A percentile compares a stretch with the other conserved stretches of the same genome.
Conservation (phyloP, 2,329 filamentous ascomycete species). For the Sclerotinia nivalis region DNA sequence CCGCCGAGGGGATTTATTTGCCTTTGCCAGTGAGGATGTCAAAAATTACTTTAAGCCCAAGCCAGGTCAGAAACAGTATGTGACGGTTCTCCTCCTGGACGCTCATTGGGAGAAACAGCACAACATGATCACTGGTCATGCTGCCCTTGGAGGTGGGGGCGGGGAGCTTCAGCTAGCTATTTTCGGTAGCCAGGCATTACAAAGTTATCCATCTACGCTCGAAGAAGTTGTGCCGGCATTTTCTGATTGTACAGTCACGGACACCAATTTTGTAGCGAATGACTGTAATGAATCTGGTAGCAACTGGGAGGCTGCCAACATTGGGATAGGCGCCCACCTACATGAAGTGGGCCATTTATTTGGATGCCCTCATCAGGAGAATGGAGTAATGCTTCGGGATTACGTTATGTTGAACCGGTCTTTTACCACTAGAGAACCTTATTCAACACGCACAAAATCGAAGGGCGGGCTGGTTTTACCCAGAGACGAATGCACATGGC, state of each 20-base stretch:
- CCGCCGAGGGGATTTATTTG: conserved; percentile 72
- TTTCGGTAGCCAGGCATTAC: conserved; percentile 88
- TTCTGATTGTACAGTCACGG: conserved; percentile 85
- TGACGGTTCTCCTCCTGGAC: conserved; percentile 84
- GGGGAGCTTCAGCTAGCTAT: conserved; percentile 81
- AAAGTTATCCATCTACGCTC: conserved; percentile 85
- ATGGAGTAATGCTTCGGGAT: conserved; percentile 88
- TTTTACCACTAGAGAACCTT: conserved; percentile 79
- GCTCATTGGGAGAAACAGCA: conserved; percentile 78
- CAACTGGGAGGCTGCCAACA: conserved; percentile 93
- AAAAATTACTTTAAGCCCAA: conserved; percentile 72
- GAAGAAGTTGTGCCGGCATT: conserved; percentile 91
- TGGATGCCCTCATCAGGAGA: conserved; percentile 86
- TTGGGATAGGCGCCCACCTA: conserved; percentile 89
- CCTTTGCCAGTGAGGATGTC: conserved; percentile 75
- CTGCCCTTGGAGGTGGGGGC: conserved; percentile 74
- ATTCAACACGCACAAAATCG: conserved; percentile 81
- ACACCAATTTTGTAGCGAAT: conserved; percentile 77
- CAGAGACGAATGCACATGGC: conserved; percentile 87
- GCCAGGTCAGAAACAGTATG: conserved; percentile 81
- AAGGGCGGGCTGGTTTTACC: conserved; percentile 74
- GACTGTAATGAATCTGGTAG: conserved; percentile 85
- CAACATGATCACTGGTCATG: conserved; percentile 75
- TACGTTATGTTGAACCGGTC: conserved; percentile 82
- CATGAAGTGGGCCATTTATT: conserved; percentile 90